phyloP scores from a whole-genome alignment of 352 stramenopile species.

The Albugo laibachii region DNA sequence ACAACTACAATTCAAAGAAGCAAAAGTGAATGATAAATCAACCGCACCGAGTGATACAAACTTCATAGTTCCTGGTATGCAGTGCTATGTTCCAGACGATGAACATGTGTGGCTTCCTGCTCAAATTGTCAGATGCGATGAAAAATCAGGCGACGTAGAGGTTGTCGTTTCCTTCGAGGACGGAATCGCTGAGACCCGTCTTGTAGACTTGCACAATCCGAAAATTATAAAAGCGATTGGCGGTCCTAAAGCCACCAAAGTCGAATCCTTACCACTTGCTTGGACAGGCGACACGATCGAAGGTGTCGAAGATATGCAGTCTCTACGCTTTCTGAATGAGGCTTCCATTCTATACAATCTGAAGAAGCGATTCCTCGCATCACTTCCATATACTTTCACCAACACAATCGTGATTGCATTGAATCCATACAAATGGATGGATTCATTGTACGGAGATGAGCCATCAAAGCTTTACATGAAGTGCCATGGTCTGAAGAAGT shows the following conservation, averaged over 20 bases:
- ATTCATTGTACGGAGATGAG: slow-evolving; percentile 79
- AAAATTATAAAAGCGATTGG: slow-evolving; percentile 68
- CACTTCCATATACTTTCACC: slow-evolving; percentile 93
- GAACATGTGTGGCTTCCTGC: slow-evolving; percentile 70
- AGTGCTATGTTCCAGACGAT: slow-evolving; percentile 81
- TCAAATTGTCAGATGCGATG: slow-evolving; percentile 70
- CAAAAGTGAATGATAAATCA: slow-evolving; percentile 3
- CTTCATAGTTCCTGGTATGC: slow-evolving; percentile 62
- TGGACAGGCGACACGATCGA: slow-evolving; percentile 56
- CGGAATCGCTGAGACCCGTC: slow-evolving; percentile 35
- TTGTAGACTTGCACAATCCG: slow-evolving; percentile 65
- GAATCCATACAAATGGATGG: slow-evolving; percentile 93
- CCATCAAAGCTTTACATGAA: slow-evolving; percentile 65
- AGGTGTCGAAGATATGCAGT: slow-evolving; percentile 71
- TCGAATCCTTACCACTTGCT: slow-evolving; percentile 65
- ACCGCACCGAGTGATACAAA: slow-evolving; percentile 14
- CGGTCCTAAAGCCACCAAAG: slow-evolving; percentile 50
- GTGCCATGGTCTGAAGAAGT: slow-evolving; percentile 37
- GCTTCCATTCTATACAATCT: slow-evolving; percentile 88
- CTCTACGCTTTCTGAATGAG: slow-evolving; percentile 82
- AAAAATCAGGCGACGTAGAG: slow-evolving; percentile 55
- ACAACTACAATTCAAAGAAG: slow-evolving; percentile 61
- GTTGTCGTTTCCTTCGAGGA: slow-evolving; percentile 50
- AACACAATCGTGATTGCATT: slow-evolving; percentile 96
- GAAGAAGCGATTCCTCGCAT: slow-evolving; percentile 75